Percentiles rank a stretch among this genome's conserved stretches.
phyloP scores from a whole-genome alignment of 108 stramenopile genomes.

The Pelagomonas calceolata region DNA sequence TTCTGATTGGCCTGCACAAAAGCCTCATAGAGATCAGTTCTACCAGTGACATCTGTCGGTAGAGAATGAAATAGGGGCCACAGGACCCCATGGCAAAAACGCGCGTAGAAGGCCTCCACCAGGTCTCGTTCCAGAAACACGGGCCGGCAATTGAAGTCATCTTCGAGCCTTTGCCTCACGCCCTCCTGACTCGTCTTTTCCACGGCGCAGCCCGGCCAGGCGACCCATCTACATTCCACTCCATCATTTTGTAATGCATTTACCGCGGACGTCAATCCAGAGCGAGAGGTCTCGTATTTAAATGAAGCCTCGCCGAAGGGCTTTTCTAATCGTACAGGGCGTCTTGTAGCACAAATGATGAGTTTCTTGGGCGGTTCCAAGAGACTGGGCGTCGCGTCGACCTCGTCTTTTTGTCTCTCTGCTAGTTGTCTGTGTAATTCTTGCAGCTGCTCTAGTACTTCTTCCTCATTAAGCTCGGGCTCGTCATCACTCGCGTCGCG shows the following conservation, averaged over 20 bases:
- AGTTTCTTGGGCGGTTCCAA: not conserved
- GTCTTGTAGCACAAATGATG: not conserved
- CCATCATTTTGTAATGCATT: not conserved
- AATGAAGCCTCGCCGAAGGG: not conserved
- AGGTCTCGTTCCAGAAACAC: not conserved
- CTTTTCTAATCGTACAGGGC: not conserved
- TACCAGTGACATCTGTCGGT: conserved; percentile 38
- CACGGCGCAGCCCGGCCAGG: not conserved
- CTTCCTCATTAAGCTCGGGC: too few species aligned
- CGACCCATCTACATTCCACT: not conserved
- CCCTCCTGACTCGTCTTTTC: not conserved
- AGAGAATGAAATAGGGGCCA: conserved; percentile 55
- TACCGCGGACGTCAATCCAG: not conserved
- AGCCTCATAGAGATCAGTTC: conserved; percentile 4
- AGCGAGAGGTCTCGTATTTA: not conserved
- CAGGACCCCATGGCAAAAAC: conserved; percentile 50
- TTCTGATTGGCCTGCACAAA: not conserved
- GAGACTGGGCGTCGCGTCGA: not conserved
- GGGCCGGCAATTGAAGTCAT: not conserved
- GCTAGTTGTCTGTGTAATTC: not conserved
- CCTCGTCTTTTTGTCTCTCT: not conserved
- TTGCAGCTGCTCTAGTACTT: not conserved
- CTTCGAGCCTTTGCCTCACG: not conserved
- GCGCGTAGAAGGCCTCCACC: conserved; percentile 15
- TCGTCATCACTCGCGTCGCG: too few species aligned